phyloP scores from a whole-genome alignment of 352 stramenopile genomes.

The Pythium sukuiense region DNA sequence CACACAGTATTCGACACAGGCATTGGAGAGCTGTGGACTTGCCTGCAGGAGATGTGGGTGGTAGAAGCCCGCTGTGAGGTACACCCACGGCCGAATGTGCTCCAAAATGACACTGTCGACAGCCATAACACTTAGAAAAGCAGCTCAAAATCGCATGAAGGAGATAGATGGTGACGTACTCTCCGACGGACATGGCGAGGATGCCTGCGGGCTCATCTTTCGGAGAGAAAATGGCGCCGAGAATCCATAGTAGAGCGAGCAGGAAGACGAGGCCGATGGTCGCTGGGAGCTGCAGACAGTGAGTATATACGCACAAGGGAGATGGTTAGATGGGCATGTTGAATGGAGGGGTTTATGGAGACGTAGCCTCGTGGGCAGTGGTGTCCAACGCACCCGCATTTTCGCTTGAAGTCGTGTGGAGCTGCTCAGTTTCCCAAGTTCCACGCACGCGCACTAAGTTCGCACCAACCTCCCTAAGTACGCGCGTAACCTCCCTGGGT shows the following conservation, averaged over 20 bases:
- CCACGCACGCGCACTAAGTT: neutral
- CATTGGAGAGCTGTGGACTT: neutral
- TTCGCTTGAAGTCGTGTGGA: slow-evolving; percentile 22
- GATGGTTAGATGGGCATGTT: neutral
- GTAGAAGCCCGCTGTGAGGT: slow-evolving; percentile 85
- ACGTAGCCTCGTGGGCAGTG: neutral
- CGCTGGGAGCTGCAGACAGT: slow-evolving; percentile 50
- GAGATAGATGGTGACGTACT: slow-evolving; percentile 42
- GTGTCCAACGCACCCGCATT: slow-evolving; percentile 18
- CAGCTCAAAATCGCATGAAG: neutral
- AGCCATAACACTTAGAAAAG: neutral
- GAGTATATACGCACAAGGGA: neutral
- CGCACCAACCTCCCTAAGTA: neutral
- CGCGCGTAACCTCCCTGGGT: too few species aligned
- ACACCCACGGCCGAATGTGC: slow-evolving; percentile 87
- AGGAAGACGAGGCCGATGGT: slow-evolving; percentile 63
- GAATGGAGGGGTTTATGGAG: neutral
- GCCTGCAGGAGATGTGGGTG: slow-evolving; percentile 79
- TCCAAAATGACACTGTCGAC: slow-evolving; percentile 67
- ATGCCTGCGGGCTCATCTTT: slow-evolving; percentile 63
- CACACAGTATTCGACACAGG: neutral
- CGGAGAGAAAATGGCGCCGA: slow-evolving; percentile 76
- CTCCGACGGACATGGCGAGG: slow-evolving; percentile 73
- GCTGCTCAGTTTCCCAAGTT: neutral
- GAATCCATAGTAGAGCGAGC: slow-evolving; percentile 66